These are phyloP conservation scores for Saprolegnia parasitica DNA, from an alignment of 352 stramenopile genomes.

Conservation along the genomic window DNA sequence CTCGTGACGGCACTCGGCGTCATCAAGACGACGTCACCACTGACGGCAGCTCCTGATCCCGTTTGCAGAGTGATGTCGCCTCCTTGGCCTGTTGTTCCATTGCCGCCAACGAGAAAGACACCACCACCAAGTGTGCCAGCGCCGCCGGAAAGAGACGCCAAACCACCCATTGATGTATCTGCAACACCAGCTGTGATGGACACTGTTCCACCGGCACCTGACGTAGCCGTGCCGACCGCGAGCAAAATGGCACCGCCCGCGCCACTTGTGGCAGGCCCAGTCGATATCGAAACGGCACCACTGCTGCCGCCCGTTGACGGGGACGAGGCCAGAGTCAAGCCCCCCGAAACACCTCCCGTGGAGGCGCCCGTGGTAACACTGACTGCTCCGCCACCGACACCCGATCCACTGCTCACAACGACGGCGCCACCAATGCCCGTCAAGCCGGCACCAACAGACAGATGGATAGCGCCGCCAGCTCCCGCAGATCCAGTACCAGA, in stretches of 20 bases:
- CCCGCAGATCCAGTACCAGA: too few relatives aligned
- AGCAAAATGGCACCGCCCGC: conserved; percentile 18
- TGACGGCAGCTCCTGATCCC: conserved; percentile 42
- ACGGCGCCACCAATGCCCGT: too few relatives aligned
- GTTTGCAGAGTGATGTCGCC: conserved; percentile 59
- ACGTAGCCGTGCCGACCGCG: conserved; percentile 2
- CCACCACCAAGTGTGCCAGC: conserved; percentile 35
- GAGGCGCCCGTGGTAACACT: too few relatives aligned
- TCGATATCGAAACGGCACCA: conserved; percentile 14
- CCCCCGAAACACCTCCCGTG: too few relatives aligned
- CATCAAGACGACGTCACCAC: conserved; percentile 44
- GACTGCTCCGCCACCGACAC: too few relatives aligned
- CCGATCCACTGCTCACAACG: too few relatives aligned
- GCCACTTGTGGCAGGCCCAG: conserved; percentile 15
- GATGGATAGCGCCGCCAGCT: too few relatives aligned
- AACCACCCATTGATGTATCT: too few relatives aligned
- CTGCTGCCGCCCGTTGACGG: too few relatives aligned
- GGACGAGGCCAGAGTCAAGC: too few relatives aligned
- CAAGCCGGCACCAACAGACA: too few relatives aligned
- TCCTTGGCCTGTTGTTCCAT: conserved; percentile 35
- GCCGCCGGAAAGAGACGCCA: conserved; percentile 7
- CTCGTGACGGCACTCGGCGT: conserved; percentile 41
- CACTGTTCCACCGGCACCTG: conserved; percentile 28
- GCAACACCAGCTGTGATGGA: too few relatives aligned
- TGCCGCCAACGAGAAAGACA: conserved; percentile 72